phyloP scores from a whole-genome alignment of 352 stramenopile genomes.

The Phytopythium litorale region DNA sequence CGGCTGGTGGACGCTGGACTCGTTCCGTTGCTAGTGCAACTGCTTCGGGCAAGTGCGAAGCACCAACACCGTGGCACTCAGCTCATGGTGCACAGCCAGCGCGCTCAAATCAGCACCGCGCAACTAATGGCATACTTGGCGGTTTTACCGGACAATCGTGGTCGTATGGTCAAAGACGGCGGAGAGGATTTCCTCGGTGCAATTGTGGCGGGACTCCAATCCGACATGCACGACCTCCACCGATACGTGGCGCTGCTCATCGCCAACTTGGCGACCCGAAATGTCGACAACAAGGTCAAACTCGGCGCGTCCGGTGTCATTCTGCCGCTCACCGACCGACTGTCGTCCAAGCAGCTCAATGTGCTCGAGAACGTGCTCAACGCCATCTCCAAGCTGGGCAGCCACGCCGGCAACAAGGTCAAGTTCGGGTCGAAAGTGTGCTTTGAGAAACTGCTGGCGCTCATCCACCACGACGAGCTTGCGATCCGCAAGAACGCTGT shows the following conservation, averaged over 20 bases:
- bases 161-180: constrained; percentile 35
- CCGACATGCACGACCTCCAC: constrained; percentile 51
- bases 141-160: constrained; percentile 41
- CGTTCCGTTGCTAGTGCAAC: constrained; percentile 30
- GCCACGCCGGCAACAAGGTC: constrained; percentile 72
- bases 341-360: constrained; percentile 63
- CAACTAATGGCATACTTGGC: constrained; percentile 49
- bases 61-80: neutral
- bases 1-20: constrained; percentile 29
- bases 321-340: constrained; percentile 43
- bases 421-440: constrained; percentile 69
- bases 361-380: constrained; percentile 70
- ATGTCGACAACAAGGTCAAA: constrained; percentile 54
- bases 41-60: constrained; percentile 15
- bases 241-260: constrained; percentile 52
- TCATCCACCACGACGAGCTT: constrained; percentile 63
- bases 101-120: constrained; percentile 25
- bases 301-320: constrained; percentile 45
- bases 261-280: constrained; percentile 53
- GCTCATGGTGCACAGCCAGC: neutral
- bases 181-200: constrained; percentile 28
- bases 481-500: constrained; percentile 62
- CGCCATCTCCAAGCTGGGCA: constrained; percentile 63
- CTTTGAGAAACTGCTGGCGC: constrained; percentile 63
- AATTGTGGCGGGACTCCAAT: constrained; percentile 40